Evolutionary conservation across 179 eudicot genomes (phyloP), one percentile per base, ranked within the genome.

Genomic region (Amaranthus tricolor): DNA sequence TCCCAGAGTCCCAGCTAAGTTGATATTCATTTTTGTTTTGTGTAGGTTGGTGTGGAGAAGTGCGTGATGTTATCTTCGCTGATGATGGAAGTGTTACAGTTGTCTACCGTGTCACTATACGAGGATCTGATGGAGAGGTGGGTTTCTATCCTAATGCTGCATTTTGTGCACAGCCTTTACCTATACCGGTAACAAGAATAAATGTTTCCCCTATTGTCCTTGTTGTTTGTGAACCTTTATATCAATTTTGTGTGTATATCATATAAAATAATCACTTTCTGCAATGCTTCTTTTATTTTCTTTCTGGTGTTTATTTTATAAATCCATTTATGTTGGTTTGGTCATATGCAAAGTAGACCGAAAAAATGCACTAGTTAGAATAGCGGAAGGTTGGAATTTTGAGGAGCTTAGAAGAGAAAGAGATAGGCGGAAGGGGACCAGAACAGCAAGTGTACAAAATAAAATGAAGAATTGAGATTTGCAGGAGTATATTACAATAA

Each of bases 101-200:
- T 17, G 92, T 90, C 40, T 94, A 94, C 83, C 96, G 98, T 74
- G 94, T 94, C 66, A 94, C 96, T 15, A 80, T 94, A 76, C 86
- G 94, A 69, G 98, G 98, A 76, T 89, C 94, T 72, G 98, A 94
- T 83, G 98, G 94, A 77, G 97, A 94, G 98, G 98, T 94, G 70
- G 64, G 87, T 65, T 60, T 69, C 21, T 65, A 12, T 44, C 43
- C 57, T 17, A 76, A 19, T 71, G 49, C 47, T 65, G 55, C 55
- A 40, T 76, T 66, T 58, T 31, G 6, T 6, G 20, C 40, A 17
- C 71, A 62, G 57, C 50, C 14, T 64, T 43, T 73, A 21, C n/a
- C n/a, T 14, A 58, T 48, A 24, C 31, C 0, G 40, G 40, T 31
- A 31, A 31, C 40, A 31, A 31, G 40, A 31, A 31, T 31, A 55